A percentile compares a stretch with the other conserved stretches of the same genome.
These are phyloP conservation scores for Odontarrhena argentea DNA, from an alignment of 345 rosid species.

Conservation along the genomic window DNA sequence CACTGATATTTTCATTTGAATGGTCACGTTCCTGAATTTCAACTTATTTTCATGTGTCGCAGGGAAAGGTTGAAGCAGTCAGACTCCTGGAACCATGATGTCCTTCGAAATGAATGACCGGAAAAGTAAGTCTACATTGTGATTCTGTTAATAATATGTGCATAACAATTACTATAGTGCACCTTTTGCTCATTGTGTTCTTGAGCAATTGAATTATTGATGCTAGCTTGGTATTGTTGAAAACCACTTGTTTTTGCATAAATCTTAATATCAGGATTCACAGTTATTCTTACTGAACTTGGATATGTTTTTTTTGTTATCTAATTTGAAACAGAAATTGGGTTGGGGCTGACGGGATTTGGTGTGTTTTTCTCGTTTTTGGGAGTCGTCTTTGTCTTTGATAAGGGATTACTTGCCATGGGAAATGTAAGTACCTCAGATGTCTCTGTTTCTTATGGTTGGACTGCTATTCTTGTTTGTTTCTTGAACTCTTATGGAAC, in stretches of 20 bases:
- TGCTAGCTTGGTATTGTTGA: slow-evolving; percentile 2
- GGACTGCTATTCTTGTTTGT: background rate
- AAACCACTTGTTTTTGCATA: background rate
- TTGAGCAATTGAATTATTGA: slow-evolving; percentile 9
- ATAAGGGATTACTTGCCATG: slow-evolving; percentile 96
- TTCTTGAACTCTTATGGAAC: slow-evolving; percentile 10
- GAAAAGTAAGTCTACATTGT: slow-evolving; percentile 34
- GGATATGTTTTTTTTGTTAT: slow-evolving; percentile 4
- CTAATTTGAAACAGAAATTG: slow-evolving; percentile 60
- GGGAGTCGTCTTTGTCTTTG: slow-evolving; percentile 86
- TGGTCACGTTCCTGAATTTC: slow-evolving; percentile 3
- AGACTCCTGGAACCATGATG: slow-evolving; percentile 36
- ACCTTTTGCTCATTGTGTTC: background rate
- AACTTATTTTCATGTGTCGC: slow-evolving; percentile 6
- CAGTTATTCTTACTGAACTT: background rate
- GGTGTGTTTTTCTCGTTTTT: slow-evolving; percentile 90
- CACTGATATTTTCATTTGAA: background rate
- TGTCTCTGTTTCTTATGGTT: background rate
- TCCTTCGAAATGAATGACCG: slow-evolving; percentile 47
- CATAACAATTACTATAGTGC: background rate
- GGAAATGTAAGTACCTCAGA: slow-evolving; percentile 74
- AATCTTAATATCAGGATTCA: slow-evolving; percentile 1
- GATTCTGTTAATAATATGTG: background rate
- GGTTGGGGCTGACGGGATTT: slow-evolving; percentile 94
- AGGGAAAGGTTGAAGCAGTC: slow-evolving; percentile 30